Conservation (phyloP, 106 monocot genomes). For the Acanthochlamys bracteata region DNA sequence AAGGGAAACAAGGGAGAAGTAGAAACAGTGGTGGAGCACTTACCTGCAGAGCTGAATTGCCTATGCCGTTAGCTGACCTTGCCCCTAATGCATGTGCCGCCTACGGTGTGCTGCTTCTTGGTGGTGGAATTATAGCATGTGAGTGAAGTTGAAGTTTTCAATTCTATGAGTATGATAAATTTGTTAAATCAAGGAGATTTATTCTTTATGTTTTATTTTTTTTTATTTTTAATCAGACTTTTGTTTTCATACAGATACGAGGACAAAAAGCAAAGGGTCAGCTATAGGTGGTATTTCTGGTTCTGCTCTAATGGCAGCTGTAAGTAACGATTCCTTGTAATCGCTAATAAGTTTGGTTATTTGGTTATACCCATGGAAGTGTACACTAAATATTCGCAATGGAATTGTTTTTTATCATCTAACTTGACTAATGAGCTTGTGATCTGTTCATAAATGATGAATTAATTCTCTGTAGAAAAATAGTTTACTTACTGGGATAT, state of each 20-base stretch:
- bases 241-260: constrained; percentile 33
- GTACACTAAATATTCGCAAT: too few species aligned
- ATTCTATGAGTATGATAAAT: too few species aligned
- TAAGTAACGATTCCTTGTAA: constrained; percentile 14
- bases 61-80: constrained; percentile 16
- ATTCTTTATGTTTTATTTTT: too few species aligned
- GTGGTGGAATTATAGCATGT: constrained; percentile 87
- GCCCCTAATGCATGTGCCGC: constrained; percentile 52
- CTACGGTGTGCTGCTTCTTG: constrained; percentile 73
- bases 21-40: constrained; percentile 16
- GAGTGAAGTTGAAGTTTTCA: not conserved
- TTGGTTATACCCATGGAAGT: not conserved
- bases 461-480: too few species aligned
- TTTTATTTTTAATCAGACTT: too few species aligned
- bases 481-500: too few species aligned
- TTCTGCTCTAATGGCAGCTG: constrained; percentile 51
- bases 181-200: too few species aligned
- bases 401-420: too few species aligned
- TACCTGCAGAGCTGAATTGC: constrained; percentile 17
- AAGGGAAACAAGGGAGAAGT: not conserved
- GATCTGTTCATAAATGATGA: too few species aligned
- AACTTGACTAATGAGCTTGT: too few species aligned
- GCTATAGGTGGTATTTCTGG: constrained; percentile 63
- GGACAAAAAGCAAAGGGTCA: constrained; percentile 79
- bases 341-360: not conserved